Conservation (phyloP, 1,284 basidiomycete species). For the Rhodotorula sp. region DNA sequence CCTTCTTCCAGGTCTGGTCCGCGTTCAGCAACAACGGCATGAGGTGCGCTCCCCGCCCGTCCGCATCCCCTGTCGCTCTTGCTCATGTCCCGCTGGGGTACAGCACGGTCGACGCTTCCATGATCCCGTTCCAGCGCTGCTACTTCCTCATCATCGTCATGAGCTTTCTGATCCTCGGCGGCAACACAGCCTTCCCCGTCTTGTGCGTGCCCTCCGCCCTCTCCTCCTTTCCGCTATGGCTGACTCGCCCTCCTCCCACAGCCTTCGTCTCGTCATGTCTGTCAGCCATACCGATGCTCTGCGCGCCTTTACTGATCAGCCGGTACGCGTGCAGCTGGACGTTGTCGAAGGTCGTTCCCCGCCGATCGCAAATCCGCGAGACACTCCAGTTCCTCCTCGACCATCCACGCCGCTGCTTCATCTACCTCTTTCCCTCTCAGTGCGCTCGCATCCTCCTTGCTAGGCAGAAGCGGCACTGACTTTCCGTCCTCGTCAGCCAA, state of each 20-base stretch:
- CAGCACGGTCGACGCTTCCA: slow-evolving; percentile 76
- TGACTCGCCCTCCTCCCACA: not conserved
- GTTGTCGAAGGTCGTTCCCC: slow-evolving; percentile 65
- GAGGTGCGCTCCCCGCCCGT: slow-evolving; percentile 33
- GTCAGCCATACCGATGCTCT: not conserved
- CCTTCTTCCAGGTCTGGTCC: slow-evolving; percentile 81
- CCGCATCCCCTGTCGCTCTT: not conserved
- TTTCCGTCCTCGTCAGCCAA: slow-evolving; percentile 56
- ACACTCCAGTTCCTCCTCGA: slow-evolving; percentile 90
- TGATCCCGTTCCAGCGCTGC: slow-evolving; percentile 82
- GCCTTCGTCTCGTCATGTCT: slow-evolving; percentile 58
- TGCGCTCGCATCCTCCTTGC: not conserved
- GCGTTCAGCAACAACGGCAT: slow-evolving; percentile 87
- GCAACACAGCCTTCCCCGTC: slow-evolving; percentile 75
- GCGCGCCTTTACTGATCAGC: not conserved
- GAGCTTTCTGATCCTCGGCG: slow-evolving; percentile 74
- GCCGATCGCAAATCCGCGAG: slow-evolving; percentile 66
- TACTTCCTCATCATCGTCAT: slow-evolving; percentile 72
- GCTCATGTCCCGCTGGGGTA: not conserved
- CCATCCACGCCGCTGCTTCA: slow-evolving; percentile 90
- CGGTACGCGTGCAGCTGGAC: slow-evolving; percentile 63
- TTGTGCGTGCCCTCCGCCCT: slow-evolving; percentile 59
- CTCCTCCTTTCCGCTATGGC: not conserved
- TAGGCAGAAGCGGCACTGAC: not conserved
- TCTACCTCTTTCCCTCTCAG: slow-evolving; percentile 91